Evolutionary conservation across 108 stramenopile species (phyloP), one percentile per base, ranked within the genome.

Genomic region (Conticribra weissflogii): DNA sequence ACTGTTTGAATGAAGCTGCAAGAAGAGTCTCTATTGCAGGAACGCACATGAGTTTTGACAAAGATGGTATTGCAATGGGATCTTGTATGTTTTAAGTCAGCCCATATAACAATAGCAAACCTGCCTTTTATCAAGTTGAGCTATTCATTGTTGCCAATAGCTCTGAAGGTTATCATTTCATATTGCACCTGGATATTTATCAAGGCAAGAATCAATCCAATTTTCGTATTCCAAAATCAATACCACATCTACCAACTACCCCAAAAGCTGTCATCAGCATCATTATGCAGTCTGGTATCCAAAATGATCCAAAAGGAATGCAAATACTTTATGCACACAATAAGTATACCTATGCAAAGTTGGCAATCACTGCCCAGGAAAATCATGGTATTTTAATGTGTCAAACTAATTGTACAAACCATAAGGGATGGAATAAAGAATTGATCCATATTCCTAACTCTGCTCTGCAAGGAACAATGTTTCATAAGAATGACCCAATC

Each of bases 181-280:
- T 61, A 2, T 8, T 51, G 3, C 48, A 71, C 45, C 59, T 71
- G 3, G 69, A 71, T 28, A 56, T 71, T 4, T 71, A 71, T 51
- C 59, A 71, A 46, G 69, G 69, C 5, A 44, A 14, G 3, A 71
- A 71, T 29, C n/a, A 15, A 12, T 7, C 58, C 25, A 71, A 71
- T 60, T 12, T 59, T 18, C 34, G 59, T 12, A 71, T 71, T 51
- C 50, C 50, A 3, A 18, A 41, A 9, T 5, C 36, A 5, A 41
- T 41, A 5, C 36, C 5, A 12, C 5, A 9, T 5, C 36, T 41
- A 41, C 36, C 36, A 9, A 41, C 36, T 9, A 41, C 12, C 8
- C 36, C 5, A 41, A 41, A 41, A 12, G 5, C 36, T 9, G 36
- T 41, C 36, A 12, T 41, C 12, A 41, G 12, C 12, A 12, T 12